Base-by-base conservation (phyloP, 495 filamentous ascomycete genomes). In the Penicillium chermesinum region DNA sequence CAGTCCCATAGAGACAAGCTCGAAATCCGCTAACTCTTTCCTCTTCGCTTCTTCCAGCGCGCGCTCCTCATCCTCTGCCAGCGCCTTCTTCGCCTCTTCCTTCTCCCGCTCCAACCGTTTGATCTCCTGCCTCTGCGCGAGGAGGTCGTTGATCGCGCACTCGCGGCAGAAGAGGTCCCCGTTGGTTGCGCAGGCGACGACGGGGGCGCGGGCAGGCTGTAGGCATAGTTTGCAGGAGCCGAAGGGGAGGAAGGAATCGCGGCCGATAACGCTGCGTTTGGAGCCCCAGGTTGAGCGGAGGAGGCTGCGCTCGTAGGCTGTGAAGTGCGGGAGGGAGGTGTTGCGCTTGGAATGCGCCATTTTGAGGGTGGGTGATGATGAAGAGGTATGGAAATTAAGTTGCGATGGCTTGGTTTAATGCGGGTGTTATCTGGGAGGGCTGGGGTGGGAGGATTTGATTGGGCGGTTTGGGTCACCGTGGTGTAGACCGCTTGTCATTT, bases 141-240 rank as follows among this genome's bases (percentile, higher is more conserved):
- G 76, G 35, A 98, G 82, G 61, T 96, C 95, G 57, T 71, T 87
- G 20, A 96, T 81, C 8, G 91, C 90, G 69, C 93, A 98, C 66
- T 98, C 93, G 48, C 89, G 80, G 60, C 93, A 98, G 70, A 97
- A 97, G n/a, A 98, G 77, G 63, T 97, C 90, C 41, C 91, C 93
- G 50, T 86, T 81, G 0, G 78, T 77, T 22, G 81, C 65, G 59
- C 83, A 86, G 22, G 78, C 75, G 16, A 98, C 90, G 12, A 96
- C 90, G 0, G 93, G 93, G 21, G 87, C 76, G 14, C 84, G 82
- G 16, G 91, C 86, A 4, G 88, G 83, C 57, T 90, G 83, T 1
- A 97, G 82, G 53, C 93, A 98, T 14, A 98, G 78, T 43, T 83
- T 81, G 71, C 93, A 98, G 5, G 87, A 89, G 30, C 82, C 89